Conservation (phyloP, 129 eudicot genomes). For the Tagetes patula region DNA sequence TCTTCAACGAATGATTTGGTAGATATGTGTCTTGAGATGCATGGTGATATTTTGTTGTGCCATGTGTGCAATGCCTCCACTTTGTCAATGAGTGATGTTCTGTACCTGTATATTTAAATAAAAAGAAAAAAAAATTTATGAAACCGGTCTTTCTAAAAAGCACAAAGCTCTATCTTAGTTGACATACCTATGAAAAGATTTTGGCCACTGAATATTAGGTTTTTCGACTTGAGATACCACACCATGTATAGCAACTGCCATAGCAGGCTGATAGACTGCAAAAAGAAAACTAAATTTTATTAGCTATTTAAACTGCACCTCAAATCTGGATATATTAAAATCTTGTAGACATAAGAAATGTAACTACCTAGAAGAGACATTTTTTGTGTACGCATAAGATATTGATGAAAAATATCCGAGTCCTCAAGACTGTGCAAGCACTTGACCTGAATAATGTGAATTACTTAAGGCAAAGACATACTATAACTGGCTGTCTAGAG, state of each 20-base stretch:
- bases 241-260: slow-evolving; percentile 63
- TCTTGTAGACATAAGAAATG: slow-evolving; percentile 10
- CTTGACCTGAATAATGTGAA: slow-evolving; percentile 50
- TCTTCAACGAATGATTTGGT: slow-evolving; percentile 75
- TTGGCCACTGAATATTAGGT: slow-evolving; percentile 94
- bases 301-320: slow-evolving; percentile 12
- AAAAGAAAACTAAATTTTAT: slow-evolving; percentile 7
- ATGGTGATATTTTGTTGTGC: slow-evolving; percentile 66
- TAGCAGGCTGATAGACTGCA: slow-evolving; percentile 77
- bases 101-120: slow-evolving; percentile 50
- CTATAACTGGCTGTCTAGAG: not conserved
- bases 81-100: slow-evolving; percentile 60
- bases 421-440: slow-evolving; percentile 67
- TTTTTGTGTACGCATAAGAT: slow-evolving; percentile 81
- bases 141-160: not conserved
- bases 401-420: slow-evolving; percentile 70
- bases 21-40: slow-evolving; percentile 87
- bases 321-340: slow-evolving; percentile 6
- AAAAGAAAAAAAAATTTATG: not conserved
- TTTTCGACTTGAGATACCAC: slow-evolving; percentile 73
- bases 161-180: slow-evolving; percentile 12
- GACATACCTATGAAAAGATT: slow-evolving; percentile 77
- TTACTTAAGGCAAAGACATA: slow-evolving; percentile 4
- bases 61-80: slow-evolving; percentile 65
- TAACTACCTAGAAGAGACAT: slow-evolving; percentile 73